Evolutionary conservation across 2,329 filamentous ascomycete genomes (phyloP), one percentile per base, ranked within the genome.

Genomic region (Pyrenochaeta sp.): DNA sequence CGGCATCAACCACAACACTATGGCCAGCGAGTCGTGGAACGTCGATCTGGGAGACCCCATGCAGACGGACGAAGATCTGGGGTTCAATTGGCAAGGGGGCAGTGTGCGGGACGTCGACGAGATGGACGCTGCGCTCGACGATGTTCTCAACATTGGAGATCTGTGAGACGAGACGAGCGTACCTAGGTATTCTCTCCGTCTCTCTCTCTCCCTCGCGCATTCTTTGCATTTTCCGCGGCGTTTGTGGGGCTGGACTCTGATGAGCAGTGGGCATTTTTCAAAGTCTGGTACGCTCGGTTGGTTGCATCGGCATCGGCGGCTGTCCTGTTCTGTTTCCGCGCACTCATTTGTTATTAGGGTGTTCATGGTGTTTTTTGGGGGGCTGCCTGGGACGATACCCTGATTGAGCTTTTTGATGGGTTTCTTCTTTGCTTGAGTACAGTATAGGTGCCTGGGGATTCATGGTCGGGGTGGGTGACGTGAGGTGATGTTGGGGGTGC

Each of bases 11-110:
- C 29, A 44, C 15, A n/a, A n/a, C n/a, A 6, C 46, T 32, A 21
- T 39, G 3, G 17, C 32, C 3, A 41, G 49, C 5, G 44, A 52
- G 14, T 42, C 43, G 5, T 55, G 56, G 53, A 45, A 51, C 4
- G 35, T 63, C 4, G 59, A 61, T 14, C 37, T 65, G n/a, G 70
- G 67, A 5, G 55, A 58, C 7, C 35, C 31, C 10, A 51, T 41
- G 36, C 28, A 27, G 59, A 66, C 66, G 66, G 18, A 68, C 9
- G 72, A 74, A 9, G 65, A 65, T 3, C 21, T 49, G 24, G 68
- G 72, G 8, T 60, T 60, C 41, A 55, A 57, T 0, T 77, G 74
- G 72, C 62, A 65, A 27, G 74, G 74, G 4, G 70, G 61, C 1
- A 61, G 59, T n/a, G 63, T 63, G 7, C 53, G 57, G 21, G 67